Evolutionary conservation across 306 rosid genomes (phyloP).

Genomic region (Calophaca sinica): DNA sequence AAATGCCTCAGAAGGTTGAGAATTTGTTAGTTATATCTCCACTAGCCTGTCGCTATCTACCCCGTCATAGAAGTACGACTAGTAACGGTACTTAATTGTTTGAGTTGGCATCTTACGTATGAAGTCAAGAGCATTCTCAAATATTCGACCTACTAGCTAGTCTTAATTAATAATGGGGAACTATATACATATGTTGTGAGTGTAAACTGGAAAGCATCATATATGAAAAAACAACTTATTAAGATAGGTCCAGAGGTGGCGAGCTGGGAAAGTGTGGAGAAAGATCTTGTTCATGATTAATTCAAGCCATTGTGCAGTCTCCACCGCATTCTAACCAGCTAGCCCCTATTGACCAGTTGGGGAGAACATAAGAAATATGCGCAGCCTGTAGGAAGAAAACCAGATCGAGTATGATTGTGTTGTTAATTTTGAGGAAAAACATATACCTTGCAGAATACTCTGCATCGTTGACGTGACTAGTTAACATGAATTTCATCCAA

Average conservation of each 20-base stretch:
- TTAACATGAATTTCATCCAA: background rate
- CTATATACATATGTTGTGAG: too few relatives aligned
- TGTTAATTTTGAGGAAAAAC: too few relatives aligned
- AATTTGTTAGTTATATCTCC: constrained; percentile 43
- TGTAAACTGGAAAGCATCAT: too few relatives aligned
- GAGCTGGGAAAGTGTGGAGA: background rate
- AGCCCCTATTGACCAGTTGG: too few relatives aligned
- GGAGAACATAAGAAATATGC: background rate
- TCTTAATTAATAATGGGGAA: too few relatives aligned
- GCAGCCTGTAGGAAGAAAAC: background rate
- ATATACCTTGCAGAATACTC: background rate
- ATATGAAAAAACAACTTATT: too few relatives aligned
- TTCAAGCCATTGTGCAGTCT: background rate
- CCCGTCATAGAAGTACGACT: constrained; percentile 39
- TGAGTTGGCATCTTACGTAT: constrained; percentile 13
- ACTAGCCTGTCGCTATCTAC: constrained; percentile 18
- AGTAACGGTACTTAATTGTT: background rate
- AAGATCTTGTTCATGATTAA: background rate
- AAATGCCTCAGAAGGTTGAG: too few relatives aligned
- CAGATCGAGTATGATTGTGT: background rate
- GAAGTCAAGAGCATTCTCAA: constrained; percentile 6
- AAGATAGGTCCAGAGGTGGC: too few relatives aligned
- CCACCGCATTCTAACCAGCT: too few relatives aligned
- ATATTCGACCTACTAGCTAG: background rate
- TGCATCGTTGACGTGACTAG: background rate